These are phyloP conservation scores for Naganishia sp. DNA, from an alignment of 1,284 basidiomycete species.

Conservation along the genomic window DNA sequence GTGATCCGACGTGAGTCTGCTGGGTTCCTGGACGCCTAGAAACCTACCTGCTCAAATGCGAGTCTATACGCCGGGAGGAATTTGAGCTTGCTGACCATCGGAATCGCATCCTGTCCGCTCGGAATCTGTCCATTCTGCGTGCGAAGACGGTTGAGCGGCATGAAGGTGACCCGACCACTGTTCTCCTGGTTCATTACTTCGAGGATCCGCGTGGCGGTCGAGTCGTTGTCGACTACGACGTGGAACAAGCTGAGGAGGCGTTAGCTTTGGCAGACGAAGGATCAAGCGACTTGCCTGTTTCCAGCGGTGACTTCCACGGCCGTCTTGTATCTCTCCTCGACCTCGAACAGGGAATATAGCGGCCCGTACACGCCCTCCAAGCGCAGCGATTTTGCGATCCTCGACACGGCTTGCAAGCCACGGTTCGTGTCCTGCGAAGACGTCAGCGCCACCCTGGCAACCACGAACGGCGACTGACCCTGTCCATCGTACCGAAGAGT, in stretches of 20 bases:
- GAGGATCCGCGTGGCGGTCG: conserved; percentile 82
- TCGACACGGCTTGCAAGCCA: conserved; percentile 80
- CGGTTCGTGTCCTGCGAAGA: conserved; percentile 75
- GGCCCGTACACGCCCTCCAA: conserved; percentile 85
- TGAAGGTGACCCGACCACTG: conserved; percentile 92
- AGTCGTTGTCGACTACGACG: conserved; percentile 93
- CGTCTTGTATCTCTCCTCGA: conserved; percentile 88
- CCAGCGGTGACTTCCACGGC: conserved; percentile 94
- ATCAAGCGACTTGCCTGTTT: conserved; percentile 67
- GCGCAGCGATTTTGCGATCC: conserved; percentile 71
- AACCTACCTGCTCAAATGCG: conserved; percentile 78
- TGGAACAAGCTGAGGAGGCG: conserved; percentile 75
- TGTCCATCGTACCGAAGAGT: conserved; percentile 91
- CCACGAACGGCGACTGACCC: conserved; percentile 58
- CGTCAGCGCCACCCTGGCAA: conserved; percentile 1
- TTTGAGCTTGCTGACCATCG: conserved; percentile 77
- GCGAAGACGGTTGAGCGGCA: conserved; percentile 95
- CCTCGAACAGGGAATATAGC: conserved; percentile 88
- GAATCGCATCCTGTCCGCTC: conserved; percentile 82
- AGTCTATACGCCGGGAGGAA: conserved; percentile 72
- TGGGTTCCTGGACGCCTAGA: neutral
- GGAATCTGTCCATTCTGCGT: conserved; percentile 67
- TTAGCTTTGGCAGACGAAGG: neutral
- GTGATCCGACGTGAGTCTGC: neutral
- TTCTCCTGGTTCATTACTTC: conserved; percentile 85